Evolutionary conservation across 805 yeast species (phyloP).

Genomic region (Vanderwaltozyma polyspora): DNA sequence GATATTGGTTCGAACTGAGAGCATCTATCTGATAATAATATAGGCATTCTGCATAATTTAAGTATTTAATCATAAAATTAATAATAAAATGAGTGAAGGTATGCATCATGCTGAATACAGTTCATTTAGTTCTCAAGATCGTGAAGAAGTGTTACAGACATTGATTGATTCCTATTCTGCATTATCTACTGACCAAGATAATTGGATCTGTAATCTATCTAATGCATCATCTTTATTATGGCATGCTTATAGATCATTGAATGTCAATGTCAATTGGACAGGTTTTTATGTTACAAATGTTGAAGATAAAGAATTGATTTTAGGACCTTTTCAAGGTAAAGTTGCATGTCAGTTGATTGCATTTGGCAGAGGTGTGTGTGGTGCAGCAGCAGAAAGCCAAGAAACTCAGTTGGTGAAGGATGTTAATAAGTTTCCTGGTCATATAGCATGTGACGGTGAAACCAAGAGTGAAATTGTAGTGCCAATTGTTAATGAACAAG

Average conservation of each 20-base stretch:
- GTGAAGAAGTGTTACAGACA: slow-evolving; percentile 46
- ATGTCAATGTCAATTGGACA: slow-evolving; percentile 69
- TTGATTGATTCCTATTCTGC: slow-evolving; percentile 55
- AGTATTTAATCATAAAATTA: neutral
- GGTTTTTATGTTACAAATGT: slow-evolving; percentile 62
- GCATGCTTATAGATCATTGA: slow-evolving; percentile 68
- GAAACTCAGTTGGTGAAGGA: slow-evolving; percentile 66
- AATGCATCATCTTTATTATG: slow-evolving; percentile 80
- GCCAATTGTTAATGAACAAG: slow-evolving; percentile 45
- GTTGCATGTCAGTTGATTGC: slow-evolving; percentile 85
- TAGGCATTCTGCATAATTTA: neutral
- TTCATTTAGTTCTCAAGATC: slow-evolving; percentile 34
- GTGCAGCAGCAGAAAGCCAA: slow-evolving; percentile 54
- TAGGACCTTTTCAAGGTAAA: slow-evolving; percentile 94
- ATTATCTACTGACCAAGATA: slow-evolving; percentile 46
- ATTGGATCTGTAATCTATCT: slow-evolving; percentile 86
- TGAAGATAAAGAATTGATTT: slow-evolving; percentile 36
- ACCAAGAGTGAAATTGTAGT: slow-evolving; percentile 90
- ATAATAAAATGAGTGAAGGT: neutral
- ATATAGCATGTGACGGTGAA: slow-evolving; percentile 94
- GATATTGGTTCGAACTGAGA: neutral
- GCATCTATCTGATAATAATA: neutral
- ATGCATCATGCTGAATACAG: slow-evolving; percentile 68
- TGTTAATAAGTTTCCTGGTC: slow-evolving; percentile 76
- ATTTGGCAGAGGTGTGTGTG: slow-evolving; percentile 86